phyloP scores from a whole-genome alignment of 306 rosid genomes.

The Luffa aegyptiaca region DNA sequence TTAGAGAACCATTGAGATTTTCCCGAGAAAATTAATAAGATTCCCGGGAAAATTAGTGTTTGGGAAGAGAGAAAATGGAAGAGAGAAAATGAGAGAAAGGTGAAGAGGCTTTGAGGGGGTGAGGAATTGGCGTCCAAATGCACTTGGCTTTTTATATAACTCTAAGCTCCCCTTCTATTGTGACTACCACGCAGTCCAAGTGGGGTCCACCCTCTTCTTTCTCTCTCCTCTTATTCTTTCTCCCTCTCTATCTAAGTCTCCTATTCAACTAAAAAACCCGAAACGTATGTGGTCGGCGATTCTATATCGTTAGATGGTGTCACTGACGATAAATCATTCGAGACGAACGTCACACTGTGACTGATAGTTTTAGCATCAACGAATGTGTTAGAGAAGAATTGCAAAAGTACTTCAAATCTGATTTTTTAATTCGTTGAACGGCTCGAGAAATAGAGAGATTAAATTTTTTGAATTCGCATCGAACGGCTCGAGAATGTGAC shows the following conservation, averaged over 20 bases:
- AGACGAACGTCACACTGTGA: too few relatives aligned
- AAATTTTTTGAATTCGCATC: too few relatives aligned
- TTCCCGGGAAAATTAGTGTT: conserved; percentile 3
- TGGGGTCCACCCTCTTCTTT: background rate
- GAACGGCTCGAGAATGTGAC: too few relatives aligned
- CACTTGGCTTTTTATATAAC: conserved; percentile 1
- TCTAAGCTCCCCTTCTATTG: background rate
- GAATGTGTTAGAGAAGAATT: too few relatives aligned
- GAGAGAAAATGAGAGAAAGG: too few relatives aligned
- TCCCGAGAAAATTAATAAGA: conserved; percentile 1
- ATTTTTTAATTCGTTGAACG: too few relatives aligned
- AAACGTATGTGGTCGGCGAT: too few relatives aligned
- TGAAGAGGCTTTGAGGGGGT: background rate
- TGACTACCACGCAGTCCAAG: background rate
- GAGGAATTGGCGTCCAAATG: background rate
- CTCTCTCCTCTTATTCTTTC: background rate
- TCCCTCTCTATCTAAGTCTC: background rate
- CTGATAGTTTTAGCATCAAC: too few relatives aligned
- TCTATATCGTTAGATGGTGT: too few relatives aligned
- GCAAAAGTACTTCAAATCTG: too few relatives aligned
- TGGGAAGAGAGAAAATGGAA: background rate
- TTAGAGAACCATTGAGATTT: background rate
- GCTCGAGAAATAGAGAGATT: too few relatives aligned
- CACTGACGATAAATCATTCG: too few relatives aligned
- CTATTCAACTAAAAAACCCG: background rate